Percentiles rank a stretch among this genome's conserved stretches.
Evolutionary conservation across 495 filamentous ascomycete genomes (phyloP).

Genomic region (Tuber calosporum): DNA sequence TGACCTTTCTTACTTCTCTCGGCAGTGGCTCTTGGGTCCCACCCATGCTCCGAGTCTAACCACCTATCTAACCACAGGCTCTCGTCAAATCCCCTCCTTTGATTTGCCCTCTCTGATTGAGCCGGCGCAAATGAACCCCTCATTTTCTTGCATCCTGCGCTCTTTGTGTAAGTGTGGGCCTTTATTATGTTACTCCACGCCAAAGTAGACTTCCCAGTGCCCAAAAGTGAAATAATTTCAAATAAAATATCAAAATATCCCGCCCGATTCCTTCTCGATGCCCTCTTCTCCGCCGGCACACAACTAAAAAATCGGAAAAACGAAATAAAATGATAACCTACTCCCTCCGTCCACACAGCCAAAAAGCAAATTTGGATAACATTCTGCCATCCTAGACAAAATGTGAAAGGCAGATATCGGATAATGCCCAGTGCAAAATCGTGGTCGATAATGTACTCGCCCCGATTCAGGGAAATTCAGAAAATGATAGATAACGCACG

Average conservation of each 20-base stretch:
- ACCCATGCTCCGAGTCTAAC: conserved; percentile 30
- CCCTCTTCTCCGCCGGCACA: background rate
- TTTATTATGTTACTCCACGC: conserved; percentile 31
- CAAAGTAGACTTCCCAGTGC: conserved; percentile 15
- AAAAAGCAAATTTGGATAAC: background rate
- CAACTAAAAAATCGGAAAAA: conserved; percentile 17
- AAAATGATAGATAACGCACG: conserved; percentile 30
- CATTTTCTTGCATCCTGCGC: conserved; percentile 23
- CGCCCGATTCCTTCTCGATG: background rate
- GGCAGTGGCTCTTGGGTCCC: conserved; percentile 27
- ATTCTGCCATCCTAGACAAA: conserved; percentile 4
- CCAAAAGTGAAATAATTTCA: conserved; percentile 36
- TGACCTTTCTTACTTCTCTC: conserved; percentile 13
- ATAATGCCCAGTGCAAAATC: conserved; percentile 12
- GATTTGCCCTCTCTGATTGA: conserved; percentile 24
- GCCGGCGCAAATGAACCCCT: conserved; percentile 31
- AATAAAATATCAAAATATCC: conserved; percentile 32
- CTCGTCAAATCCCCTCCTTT: conserved; percentile 28
- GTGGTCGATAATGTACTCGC: conserved; percentile 11
- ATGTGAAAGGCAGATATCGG: background rate
- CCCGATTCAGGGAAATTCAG: conserved; percentile 23
- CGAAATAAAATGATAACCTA: conserved; percentile 16
- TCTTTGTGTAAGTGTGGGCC: conserved; percentile 35
- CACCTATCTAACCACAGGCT: conserved; percentile 31
- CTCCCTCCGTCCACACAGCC: background rate